A percentile compares a stretch with the other conserved stretches of the same genome.
Conservation (phyloP, 129 eudicot genomes). For the Pulicaria dysenterica region DNA sequence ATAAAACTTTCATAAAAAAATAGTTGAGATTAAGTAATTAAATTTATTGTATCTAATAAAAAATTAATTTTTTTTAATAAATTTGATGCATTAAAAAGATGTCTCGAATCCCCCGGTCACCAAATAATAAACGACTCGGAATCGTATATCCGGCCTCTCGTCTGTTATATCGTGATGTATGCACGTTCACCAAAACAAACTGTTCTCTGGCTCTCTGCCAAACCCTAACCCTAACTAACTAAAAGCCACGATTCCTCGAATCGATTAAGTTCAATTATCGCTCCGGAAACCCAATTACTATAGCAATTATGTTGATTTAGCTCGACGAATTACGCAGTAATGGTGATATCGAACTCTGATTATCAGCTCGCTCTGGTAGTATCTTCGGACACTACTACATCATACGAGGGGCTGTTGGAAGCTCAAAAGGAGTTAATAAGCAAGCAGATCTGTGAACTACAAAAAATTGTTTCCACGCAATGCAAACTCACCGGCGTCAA, state of each 20-base stretch:
- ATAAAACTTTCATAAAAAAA: no score
- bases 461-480: slow-evolving; percentile 59
- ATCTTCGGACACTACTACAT: slow-evolving; percentile 40
- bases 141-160: slow-evolving; percentile 14
- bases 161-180: neutral
- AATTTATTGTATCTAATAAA: no score
- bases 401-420: slow-evolving; percentile 55
- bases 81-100: no score
- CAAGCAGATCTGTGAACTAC: slow-evolving; percentile 70
- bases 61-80: no score
- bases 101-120: no score
- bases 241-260: neutral
- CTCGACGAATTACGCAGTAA: slow-evolving; percentile 33
- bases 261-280: neutral
- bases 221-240: slow-evolving; percentile 40
- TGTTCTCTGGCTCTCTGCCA: slow-evolving; percentile 17
- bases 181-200: slow-evolving; percentile 16
- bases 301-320: slow-evolving; percentile 29
- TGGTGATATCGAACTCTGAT: slow-evolving; percentile 51
- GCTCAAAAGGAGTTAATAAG: slow-evolving; percentile 63
- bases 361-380: slow-evolving; percentile 55
- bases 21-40: no score
- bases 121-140: neutral
- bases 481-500: slow-evolving; percentile 95
- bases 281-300: slow-evolving; percentile 1